A percentile compares a stretch with the other conserved stretches of the same genome.
Evolutionary conservation across 2,329 filamentous ascomycete species (phyloP).

Genomic region (Colletotrichum plurivorum): DNA sequence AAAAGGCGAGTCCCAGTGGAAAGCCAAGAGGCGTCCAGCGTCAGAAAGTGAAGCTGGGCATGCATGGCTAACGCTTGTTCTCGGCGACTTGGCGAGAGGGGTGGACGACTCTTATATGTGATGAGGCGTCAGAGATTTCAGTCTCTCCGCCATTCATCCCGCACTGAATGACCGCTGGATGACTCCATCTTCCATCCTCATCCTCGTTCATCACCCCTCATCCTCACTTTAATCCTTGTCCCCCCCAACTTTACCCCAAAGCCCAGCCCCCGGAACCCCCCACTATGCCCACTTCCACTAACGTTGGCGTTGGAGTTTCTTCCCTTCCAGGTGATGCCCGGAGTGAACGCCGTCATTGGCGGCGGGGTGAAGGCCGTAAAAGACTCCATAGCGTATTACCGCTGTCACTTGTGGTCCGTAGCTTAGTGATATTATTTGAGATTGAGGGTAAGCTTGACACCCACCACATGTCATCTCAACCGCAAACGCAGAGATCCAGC

Average conservation of each 20-base stretch:
- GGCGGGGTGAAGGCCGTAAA: slow-evolving; percentile 14
- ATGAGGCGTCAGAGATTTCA: background rate
- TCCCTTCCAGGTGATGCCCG: background rate
- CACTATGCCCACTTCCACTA: background rate
- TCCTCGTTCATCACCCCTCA: background rate
- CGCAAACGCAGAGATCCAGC: background rate
- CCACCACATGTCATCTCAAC: background rate
- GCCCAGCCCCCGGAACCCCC: slow-evolving; percentile 7
- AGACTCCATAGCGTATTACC: background rate
- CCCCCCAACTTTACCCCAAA: slow-evolving; percentile 22
- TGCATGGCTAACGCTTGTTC: slow-evolving; percentile 33
- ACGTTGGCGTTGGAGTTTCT: slow-evolving; percentile 7
- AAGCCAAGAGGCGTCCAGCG: slow-evolving; percentile 36
- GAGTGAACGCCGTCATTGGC: slow-evolving; percentile 17
- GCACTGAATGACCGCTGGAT: slow-evolving; percentile 4
- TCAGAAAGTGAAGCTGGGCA: slow-evolving; percentile 34
- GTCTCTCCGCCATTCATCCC: background rate
- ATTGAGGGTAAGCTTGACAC: background rate
- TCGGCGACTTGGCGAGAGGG: slow-evolving; percentile 38
- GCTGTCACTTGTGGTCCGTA: too few relatives aligned
- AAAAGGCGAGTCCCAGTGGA: slow-evolving; percentile 17
- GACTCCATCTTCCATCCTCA: slow-evolving; percentile 1
- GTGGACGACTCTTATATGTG: background rate
- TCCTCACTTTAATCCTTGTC: background rate
- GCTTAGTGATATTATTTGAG: too few relatives aligned